Conservation (phyloP, 2,329 filamentous ascomycete species). For the Sarocladium strictum region DNA sequence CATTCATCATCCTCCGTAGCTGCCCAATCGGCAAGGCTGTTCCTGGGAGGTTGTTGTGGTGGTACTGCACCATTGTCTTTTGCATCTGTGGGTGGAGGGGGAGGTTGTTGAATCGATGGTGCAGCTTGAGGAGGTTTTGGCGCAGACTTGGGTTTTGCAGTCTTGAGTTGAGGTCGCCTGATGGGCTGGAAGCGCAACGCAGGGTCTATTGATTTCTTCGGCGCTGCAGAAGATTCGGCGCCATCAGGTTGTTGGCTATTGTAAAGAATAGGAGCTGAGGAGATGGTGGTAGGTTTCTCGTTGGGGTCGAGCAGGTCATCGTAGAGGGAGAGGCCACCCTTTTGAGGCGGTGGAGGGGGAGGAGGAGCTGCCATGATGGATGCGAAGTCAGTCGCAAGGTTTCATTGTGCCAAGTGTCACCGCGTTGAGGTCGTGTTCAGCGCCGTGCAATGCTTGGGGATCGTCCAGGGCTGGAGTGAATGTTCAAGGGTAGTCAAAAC, state of each 20-base stretch:
- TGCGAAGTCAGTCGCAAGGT: constrained; percentile 25
- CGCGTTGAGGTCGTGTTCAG: neutral
- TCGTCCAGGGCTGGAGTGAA: neutral
- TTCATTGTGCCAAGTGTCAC: constrained; percentile 4
- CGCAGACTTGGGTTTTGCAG: constrained; percentile 58
- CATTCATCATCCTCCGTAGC: constrained; percentile 76
- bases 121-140: constrained; percentile 32
- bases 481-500: neutral
- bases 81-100: constrained; percentile 20
- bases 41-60: constrained; percentile 48
- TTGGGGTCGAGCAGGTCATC: constrained; percentile 70
- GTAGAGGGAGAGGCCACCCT: constrained; percentile 65
- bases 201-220: constrained; percentile 55
- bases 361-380: constrained; percentile 29
- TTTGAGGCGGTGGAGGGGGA: constrained; percentile 16
- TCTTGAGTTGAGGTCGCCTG: constrained; percentile 62
- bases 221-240: constrained; percentile 25
- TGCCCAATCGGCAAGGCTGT: constrained; percentile 74
- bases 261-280: constrained; percentile 69
- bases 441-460: neutral
- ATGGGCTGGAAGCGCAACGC: constrained; percentile 83
- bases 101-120: constrained; percentile 19
- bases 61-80: constrained; percentile 22
- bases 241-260: constrained; percentile 41
- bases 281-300: constrained; percentile 58